phyloP scores from a whole-genome alignment of 805 yeast genomes.

The Pichia eremophila region DNA sequence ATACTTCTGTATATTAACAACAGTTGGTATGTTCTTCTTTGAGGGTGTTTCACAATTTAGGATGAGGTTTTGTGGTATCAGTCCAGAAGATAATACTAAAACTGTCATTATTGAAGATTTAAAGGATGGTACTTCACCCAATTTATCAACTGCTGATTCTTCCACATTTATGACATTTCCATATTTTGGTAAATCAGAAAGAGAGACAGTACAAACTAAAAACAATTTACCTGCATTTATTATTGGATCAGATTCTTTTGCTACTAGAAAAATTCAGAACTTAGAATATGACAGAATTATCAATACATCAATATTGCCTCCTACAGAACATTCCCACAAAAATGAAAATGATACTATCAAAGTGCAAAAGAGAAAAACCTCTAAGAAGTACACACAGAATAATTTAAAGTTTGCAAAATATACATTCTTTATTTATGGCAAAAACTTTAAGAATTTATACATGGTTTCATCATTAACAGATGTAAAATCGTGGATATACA shows the following conservation, averaged over 20 bases:
- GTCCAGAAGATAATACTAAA: slow-evolving; percentile 8
- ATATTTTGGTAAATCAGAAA: slow-evolving; percentile 2
- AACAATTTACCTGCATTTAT: slow-evolving; percentile 16
- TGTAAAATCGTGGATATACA: slow-evolving; percentile 48
- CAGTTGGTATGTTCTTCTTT: slow-evolving; percentile 40
- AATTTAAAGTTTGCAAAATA: background rate
- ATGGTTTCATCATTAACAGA: slow-evolving; percentile 37
- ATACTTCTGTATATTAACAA: slow-evolving; percentile 39
- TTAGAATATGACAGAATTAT: slow-evolving; percentile 17
- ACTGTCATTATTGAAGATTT: slow-evolving; percentile 23
- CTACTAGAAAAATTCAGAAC: slow-evolving; percentile 20
- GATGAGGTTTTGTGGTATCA: slow-evolving; percentile 18
- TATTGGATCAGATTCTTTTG: slow-evolving; percentile 21
- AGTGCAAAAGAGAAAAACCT: background rate
- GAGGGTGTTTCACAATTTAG: slow-evolving; percentile 30
- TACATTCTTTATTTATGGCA: slow-evolving; percentile 33
- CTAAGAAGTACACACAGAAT: background rate
- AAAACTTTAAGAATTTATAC: slow-evolving; percentile 31
- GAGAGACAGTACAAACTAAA: background rate
- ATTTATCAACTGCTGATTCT: slow-evolving; percentile 2
- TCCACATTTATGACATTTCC: slow-evolving; percentile 1
- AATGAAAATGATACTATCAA: background rate
- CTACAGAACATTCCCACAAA: no score
- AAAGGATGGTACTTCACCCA: background rate
- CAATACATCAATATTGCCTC: slow-evolving; percentile 2